phyloP scores from a whole-genome alignment of 805 yeast species.

The Candida montana region DNA sequence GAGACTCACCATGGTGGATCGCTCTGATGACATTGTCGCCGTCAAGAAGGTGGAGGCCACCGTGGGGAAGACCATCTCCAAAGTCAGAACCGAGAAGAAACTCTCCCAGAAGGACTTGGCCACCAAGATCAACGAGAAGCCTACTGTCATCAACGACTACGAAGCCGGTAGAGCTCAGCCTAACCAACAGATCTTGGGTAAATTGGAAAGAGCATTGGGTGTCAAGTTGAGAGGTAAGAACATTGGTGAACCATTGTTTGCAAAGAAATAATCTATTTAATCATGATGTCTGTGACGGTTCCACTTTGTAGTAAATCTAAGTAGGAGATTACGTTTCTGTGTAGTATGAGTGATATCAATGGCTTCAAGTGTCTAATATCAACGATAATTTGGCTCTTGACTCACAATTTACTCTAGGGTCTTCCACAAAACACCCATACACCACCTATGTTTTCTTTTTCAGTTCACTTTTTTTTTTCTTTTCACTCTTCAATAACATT shows the following conservation, averaged over 20 bases:
- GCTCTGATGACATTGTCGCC: conserved; percentile 88
- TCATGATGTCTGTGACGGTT: background rate
- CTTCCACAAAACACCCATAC: conserved; percentile 6
- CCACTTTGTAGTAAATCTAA: too few species aligned
- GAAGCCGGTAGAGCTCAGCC: conserved; percentile 97
- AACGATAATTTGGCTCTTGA: too few species aligned
- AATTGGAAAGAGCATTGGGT: conserved; percentile 90
- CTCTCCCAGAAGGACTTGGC: conserved; percentile 96
- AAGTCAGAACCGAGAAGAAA: conserved; percentile 83
- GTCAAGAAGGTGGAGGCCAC: conserved; percentile 79
- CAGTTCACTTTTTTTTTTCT: background rate
- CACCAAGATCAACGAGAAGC: conserved; percentile 92
- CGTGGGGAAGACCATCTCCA: conserved; percentile 84
- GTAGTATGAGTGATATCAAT: too few species aligned
- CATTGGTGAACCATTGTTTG: conserved; percentile 79
- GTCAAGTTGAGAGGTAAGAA: conserved; percentile 94
- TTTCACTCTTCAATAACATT: background rate
- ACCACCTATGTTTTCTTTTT: background rate
- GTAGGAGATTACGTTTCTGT: too few species aligned
- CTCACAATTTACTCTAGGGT: too few species aligned
- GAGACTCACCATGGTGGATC: conserved; percentile 86
- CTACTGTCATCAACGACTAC: conserved; percentile 90
- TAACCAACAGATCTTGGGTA: conserved; percentile 88
- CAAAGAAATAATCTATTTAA: conserved; percentile 29
- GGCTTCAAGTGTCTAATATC: too few species aligned